Evolutionary conservation across 1,139 yeast species (phyloP), one percentile per base, ranked within the genome.

Genomic region (Candida anutae): DNA sequence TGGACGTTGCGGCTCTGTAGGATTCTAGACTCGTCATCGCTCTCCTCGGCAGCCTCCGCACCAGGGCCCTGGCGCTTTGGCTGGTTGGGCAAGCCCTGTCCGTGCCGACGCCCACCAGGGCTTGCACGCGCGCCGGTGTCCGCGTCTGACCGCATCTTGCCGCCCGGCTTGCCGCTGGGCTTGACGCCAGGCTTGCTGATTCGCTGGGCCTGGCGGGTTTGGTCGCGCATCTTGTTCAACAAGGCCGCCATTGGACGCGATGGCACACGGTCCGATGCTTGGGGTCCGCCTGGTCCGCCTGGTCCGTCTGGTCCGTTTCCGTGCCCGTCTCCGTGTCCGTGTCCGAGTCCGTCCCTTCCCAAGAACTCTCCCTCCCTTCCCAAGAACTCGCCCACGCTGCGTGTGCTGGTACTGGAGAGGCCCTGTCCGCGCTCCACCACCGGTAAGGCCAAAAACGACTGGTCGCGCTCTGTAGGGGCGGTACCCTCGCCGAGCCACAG

Each of bases 381-480:
- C 15, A 62, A 38, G 34, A 65, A 66, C 26, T 64, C 67, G 4
- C 58, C 55, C 15, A 56, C 49, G 22, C 43, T 24, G 11, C 32
- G 31, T 11, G 34, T 35, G 13, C 27, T 26, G 10, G 22, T 28
- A 18, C 55, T 36, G 31, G 46, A 32, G 28, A 64, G 47, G 1
- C 69, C 65, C 2, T 57, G 44, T 1, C 78, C 79, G 32, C 46
- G 59, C 11, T 65, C 57, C 1, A 73, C 55, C 4, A 71, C 62
- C 2, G 74, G 72, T 28, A 69, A 45, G 21, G 58, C 48, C 22
- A 62, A 44, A 37, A 67, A 68, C 11, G 44, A 31, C 9, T 28
- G 31, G 12, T 33, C 35, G 15, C 26, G 27, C 21, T 31, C 28
- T 16, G 29, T 21, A 8, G 21, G 21, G 6, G 22, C 23, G 18